Percentiles rank a stretch among this genome's conserved stretches.
Evolutionary conservation across 1,284 basidiomycete genomes (phyloP).

Genomic region (Fomitopsis palustris): DNA sequence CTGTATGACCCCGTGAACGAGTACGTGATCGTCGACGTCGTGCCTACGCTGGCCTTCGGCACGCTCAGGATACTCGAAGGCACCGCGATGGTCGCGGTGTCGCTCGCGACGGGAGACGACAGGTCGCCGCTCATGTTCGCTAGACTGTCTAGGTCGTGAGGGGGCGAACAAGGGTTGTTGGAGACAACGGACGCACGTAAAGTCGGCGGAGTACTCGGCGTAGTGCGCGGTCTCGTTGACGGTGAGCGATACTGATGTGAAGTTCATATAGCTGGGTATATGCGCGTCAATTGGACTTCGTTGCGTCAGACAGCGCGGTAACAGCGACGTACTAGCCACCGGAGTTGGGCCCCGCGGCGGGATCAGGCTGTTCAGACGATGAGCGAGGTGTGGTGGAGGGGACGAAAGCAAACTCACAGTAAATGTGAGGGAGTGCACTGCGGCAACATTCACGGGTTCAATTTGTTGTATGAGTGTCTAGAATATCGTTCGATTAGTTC

Average conservation of each 20-base stretch:
- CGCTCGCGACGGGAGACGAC: constrained; percentile 41
- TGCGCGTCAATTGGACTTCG: not conserved
- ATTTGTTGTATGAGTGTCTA: constrained; percentile 53
- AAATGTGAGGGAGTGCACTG: constrained; percentile 31
- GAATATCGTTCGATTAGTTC: not conserved
- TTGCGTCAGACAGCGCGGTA: not conserved
- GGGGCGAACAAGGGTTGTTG: not conserved
- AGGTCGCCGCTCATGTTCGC: constrained; percentile 58
- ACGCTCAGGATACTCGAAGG: constrained; percentile 33
- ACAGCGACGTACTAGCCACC: constrained; percentile 43
- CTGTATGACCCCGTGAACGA: constrained; percentile 3
- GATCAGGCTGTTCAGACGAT: constrained; percentile 25
- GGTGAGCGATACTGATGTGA: constrained; percentile 41
- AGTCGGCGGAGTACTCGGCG: constrained; percentile 49
- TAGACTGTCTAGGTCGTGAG: constrained; percentile 34
- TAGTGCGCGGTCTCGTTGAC: constrained; percentile 36
- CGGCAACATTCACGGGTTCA: constrained; percentile 35
- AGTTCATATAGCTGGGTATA: constrained; percentile 51
- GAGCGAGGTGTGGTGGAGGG: not conserved
- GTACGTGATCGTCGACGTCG: constrained; percentile 12
- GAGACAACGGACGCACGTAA: constrained; percentile 38
- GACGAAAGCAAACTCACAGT: constrained; percentile 26
- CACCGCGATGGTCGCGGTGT: constrained; percentile 44
- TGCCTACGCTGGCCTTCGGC: constrained; percentile 13
- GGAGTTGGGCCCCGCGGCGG: constrained; percentile 50